Base-by-base conservation (phyloP, 306 rosid species). In the Cicer arietinum region DNA sequence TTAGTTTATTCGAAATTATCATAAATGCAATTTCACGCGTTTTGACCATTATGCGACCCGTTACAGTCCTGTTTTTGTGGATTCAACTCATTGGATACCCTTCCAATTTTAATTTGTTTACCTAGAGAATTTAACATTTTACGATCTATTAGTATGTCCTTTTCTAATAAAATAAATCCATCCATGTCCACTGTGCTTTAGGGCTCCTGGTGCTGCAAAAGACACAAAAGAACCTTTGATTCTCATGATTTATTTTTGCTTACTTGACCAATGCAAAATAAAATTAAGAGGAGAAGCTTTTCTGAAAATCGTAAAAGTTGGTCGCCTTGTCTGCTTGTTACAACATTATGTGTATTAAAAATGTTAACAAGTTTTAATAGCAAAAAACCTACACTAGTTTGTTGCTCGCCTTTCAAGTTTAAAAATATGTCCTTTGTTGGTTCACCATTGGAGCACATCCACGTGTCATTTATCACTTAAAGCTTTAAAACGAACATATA, bases 251-350 rank as follows among this genome's bases (percentile, higher is more conserved):
- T 58, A 30, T 79, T 54, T 79, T 54, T 68, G 22, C 52, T 9
- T 37, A 8, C 81, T 43, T 59, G 35, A 18, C 66, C 65, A 25
- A 17, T 6, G 40, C 59, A 39, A 60, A 59, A 41, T 47, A 14
- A 60, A 52, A 13, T 30, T n/a, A 18, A 73, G n/a, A 70, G 25
- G 78, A 40, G 18, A 60, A 48, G 53, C 86, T 83, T 92, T 79
- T 68, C 66, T 87, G 84, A 83, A 84, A 84, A 77, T 67, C 64
- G 88, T 77, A 74, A 82, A 84, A 83, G 79, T 64, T 88, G 86
- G 84, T 87, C 89, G 65, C 75, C 81, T 84, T 90, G 96, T 92
- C 96, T 84, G 82, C 88, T 82, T 10, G 48, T 75, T 75, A 42
- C 53, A 78, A 78, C 82, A 83, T 80, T 66, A 13, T 73, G 30